Evolutionary conservation across 306 rosid genomes (phyloP), one percentile per base, ranked within the genome.

Genomic region (Citrullus mucosospermus): DNA sequence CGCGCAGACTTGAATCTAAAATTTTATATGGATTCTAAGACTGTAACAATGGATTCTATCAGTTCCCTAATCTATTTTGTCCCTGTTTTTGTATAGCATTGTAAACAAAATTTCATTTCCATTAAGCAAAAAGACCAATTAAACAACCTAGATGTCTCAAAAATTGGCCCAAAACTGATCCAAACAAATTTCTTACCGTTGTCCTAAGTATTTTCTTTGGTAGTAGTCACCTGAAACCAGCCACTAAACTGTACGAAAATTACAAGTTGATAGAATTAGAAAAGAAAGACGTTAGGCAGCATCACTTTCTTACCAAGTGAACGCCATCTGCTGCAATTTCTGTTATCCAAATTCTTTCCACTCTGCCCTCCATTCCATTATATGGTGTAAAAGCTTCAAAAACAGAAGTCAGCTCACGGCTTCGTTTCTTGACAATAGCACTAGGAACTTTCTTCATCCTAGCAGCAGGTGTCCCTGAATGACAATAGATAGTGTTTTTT

Each of bases 401-500:
- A 75, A 91, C 86, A 75, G 86, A 85, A 72, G 98, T 95, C 81
- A 95, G 85, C 68, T 95, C 97, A 43, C 97, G 98, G 83, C 98
- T 95, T 83, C 98, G 87, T 75, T 86, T 89, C 89, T 95, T 95
- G 86, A 95, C 97, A 79, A 88, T 74, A 81, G 83, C 81, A 85
- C 98, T 95, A 78, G 92, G 93, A 78, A 95, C 97, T 84, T 95
- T 95, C 81, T 88, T 95, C 99, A 95, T 95, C 87, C 96, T 91
- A 38, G 99, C 97, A 71, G 99, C 99, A 78, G 99, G 99, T 50
- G 99, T 95, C 77, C 99, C 99, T 95, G 63, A 78, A 83, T 67
- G 53, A 34, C 32, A 32, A 55, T 28, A 62, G 44, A 77, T 48
- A 44, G 4, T 62, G 43, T 43, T 46, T 77, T 66, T 63, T 36